Conservation (phyloP, 176 grass and related monocot species). For the Oryza australiensis region DNA sequence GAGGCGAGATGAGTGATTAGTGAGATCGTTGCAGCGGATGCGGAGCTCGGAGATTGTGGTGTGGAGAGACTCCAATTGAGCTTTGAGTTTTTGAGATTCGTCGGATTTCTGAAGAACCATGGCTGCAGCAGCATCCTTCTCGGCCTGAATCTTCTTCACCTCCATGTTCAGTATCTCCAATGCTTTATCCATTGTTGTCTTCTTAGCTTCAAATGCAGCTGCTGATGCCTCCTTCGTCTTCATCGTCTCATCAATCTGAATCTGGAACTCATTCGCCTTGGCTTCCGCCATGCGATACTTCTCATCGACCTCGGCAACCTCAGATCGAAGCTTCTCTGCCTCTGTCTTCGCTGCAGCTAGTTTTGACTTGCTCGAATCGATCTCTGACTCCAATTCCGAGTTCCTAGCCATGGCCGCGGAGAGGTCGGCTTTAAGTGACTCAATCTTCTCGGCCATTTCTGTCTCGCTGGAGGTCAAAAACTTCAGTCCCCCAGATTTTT, state of each 20-base stretch:
- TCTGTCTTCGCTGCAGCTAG: background rate
- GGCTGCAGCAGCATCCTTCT: slow-evolving; percentile 43
- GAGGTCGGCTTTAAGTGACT: background rate
- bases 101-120: slow-evolving; percentile 27
- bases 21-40: background rate
- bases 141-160: slow-evolving; percentile 7
- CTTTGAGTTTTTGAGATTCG: slow-evolving; percentile 23
- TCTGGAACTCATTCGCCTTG: background rate
- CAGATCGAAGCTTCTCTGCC: background rate
- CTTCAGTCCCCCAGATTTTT: slow-evolving; percentile 10
- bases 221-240: slow-evolving; percentile 20
- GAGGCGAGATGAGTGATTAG: background rate
- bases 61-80: slow-evolving; percentile 14
- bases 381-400: background rate
- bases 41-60: background rate
- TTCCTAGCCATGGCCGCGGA: background rate
- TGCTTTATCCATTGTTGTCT: background rate
- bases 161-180: background rate
- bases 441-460: background rate
- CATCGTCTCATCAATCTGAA: background rate
- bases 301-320: background rate
- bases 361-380: background rate
- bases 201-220: background rate
- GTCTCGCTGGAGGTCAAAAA: background rate
- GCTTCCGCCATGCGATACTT: background rate